Conservation (phyloP, 1,139 yeast genomes). For the Eremothecium sinecaudum region DNA sequence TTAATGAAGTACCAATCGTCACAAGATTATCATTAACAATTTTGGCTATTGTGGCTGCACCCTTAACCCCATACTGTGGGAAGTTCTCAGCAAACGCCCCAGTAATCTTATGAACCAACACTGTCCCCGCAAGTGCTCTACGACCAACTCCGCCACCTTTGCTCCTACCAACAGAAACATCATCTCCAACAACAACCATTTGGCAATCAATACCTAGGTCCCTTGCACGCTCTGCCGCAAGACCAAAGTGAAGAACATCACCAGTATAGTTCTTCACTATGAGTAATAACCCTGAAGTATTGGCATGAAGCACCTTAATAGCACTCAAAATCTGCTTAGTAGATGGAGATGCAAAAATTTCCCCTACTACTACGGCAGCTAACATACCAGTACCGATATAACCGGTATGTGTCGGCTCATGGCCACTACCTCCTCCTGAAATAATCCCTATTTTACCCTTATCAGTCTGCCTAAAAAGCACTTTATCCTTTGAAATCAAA, state of each 20-base stretch:
- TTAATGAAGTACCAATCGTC: constrained; percentile 83
- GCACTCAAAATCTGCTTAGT: constrained; percentile 75
- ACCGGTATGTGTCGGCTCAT: constrained; percentile 89
- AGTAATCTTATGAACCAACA: constrained; percentile 71
- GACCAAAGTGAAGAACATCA: constrained; percentile 83
- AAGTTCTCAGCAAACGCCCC: constrained; percentile 60
- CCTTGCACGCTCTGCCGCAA: constrained; percentile 81
- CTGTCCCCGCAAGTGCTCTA: constrained; percentile 88
- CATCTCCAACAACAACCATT: constrained; percentile 74
- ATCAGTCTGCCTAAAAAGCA: constrained; percentile 42
- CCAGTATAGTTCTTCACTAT: constrained; percentile 91
- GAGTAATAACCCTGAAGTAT: constrained; percentile 56
- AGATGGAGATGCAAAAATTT: constrained; percentile 84
- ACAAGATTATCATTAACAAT: constrained; percentile 57
- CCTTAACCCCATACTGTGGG: constrained; percentile 38
- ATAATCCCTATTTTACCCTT: constrained; percentile 53
- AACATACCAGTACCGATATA: constrained; percentile 75
- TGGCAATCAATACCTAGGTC: constrained; percentile 65
- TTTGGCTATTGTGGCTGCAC: constrained; percentile 50
- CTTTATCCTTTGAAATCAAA: constrained; percentile 57
- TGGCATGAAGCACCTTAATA: constrained; percentile 38
- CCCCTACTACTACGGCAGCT: constrained; percentile 84
- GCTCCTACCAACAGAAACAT: constrained; percentile 81
- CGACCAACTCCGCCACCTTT: constrained; percentile 89
- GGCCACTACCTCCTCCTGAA: constrained; percentile 95